Percentiles rank a stretch among this genome's conserved stretches.
These are phyloP conservation scores for Deinandra increscens DNA, from an alignment of 129 eudicot species.

Conservation along the genomic window DNA sequence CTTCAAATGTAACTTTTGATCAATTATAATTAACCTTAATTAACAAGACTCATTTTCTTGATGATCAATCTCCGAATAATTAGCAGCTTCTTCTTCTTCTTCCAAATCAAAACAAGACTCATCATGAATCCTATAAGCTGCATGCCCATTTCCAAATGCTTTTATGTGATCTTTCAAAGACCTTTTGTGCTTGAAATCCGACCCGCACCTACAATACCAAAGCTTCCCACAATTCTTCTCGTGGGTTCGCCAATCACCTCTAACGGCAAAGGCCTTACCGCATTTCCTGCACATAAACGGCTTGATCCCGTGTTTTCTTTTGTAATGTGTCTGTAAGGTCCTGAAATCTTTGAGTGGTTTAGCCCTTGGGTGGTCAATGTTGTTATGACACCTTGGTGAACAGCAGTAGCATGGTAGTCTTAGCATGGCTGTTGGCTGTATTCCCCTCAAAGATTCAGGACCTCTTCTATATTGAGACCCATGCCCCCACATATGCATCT, in stretches of 20 bases:
- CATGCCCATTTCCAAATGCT: constrained; percentile 80
- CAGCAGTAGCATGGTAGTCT: constrained; percentile 90
- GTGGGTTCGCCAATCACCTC: constrained; percentile 92
- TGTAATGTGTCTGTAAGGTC: constrained; percentile 93
- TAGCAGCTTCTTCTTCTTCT: constrained; percentile 50
- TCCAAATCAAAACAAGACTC: constrained; percentile 52
- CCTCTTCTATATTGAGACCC: constrained; percentile 94
- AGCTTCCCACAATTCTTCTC: constrained; percentile 91
- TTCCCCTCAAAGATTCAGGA: constrained; percentile 76
- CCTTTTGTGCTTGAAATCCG: constrained; percentile 88
- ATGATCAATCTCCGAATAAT: constrained; percentile 61
- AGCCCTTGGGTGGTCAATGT: constrained; percentile 85
- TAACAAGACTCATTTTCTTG: constrained; percentile 37
- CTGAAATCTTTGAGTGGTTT: constrained; percentile 89
- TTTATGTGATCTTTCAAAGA: constrained; percentile 80
- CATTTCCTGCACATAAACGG: constrained; percentile 86
- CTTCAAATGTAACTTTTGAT: constrained; percentile 10
- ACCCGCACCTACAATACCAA: constrained; percentile 87
- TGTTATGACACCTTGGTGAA: constrained; percentile 78
- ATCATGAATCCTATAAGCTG: constrained; percentile 62
- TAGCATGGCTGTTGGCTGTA: constrained; percentile 91
- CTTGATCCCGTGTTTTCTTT: constrained; percentile 82
- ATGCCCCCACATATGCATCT: constrained; percentile 99
- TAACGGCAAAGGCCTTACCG: constrained; percentile 77
- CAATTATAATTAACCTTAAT: not conserved